Percentiles rank a stretch among this genome's conserved stretches.
Conservation (phyloP, 495 filamentous ascomycete species). For the Letharia columbiana region DNA sequence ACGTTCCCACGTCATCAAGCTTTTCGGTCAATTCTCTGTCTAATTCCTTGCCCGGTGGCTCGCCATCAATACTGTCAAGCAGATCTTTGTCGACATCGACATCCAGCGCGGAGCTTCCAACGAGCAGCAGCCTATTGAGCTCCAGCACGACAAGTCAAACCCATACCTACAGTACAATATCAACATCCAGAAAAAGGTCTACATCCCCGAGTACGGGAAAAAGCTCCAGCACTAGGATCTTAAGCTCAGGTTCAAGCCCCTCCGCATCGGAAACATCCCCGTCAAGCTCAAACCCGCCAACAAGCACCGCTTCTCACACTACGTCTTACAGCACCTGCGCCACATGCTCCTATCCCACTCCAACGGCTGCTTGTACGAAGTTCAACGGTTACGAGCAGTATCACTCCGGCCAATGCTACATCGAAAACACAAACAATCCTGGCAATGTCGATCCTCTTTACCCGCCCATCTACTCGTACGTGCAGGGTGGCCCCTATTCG, state of each 20-base stretch:
- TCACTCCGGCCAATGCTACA: neutral
- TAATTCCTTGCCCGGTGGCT: neutral
- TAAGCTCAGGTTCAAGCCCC: neutral
- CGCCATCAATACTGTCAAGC: too few species aligned
- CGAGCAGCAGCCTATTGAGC: neutral
- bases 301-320: neutral
- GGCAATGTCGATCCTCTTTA: neutral
- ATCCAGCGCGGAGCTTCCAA: neutral
- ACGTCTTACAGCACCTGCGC: neutral
- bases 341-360: neutral
- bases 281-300: too few species aligned
- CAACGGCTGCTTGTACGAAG: neutral
- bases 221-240: neutral
- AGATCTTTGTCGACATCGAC: neutral
- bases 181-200: neutral
- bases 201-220: neutral
- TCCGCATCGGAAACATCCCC: too few species aligned
- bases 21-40: neutral
- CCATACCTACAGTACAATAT: neutral
- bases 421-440: neutral
- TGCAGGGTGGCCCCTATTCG: neutral
- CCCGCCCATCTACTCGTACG: neutral
- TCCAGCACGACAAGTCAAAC: neutral
- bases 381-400: neutral
- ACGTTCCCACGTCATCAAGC: neutral